Evolutionary conservation across 2,329 filamentous ascomycete genomes (phyloP), one percentile per base, ranked within the genome.

Genomic region (Juglanconis sp.): DNA sequence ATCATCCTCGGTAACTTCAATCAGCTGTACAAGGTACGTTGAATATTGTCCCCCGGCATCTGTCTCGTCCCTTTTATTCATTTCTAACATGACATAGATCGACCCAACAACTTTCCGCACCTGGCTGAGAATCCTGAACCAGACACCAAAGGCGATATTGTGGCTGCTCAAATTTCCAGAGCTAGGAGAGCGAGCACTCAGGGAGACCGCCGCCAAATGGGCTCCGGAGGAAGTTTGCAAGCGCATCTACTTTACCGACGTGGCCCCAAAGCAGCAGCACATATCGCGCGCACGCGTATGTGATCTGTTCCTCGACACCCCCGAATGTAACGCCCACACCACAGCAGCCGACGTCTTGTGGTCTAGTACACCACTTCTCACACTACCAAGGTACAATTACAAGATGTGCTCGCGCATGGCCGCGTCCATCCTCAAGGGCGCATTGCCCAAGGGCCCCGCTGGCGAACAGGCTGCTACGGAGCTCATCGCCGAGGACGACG

Each of bases 371-470:
- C 95, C 95, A 5, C 79, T 99, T 30, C 80, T 99, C 34, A 99
- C 95, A 0, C 81, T 95, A 35, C 93, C 95, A 10, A 86, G 95
- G 40, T 97, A 98, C 73, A 85, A 90, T 54, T 97, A 97, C 77
- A 99, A 99, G 76, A 99, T 99, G 95, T 99, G 95, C 74, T 96
- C 92, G 48, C 90, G 95, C 57, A 99, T 99, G 90, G 95, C 94
- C 6, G 93, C 95, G 6, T 96, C 92, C 10, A 98, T 99, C 59
- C 81, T 99, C 35, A 90, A 87, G 65, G 95, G 95, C 15, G 95
- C 95, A 0, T 77, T 99, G 3, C 95, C 95, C 0, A 88, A 87
- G 65, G 81, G 79, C 0, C 75, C 79, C 1, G 85, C 86, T n/a
- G 92, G 94, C 3, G 76, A 78, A 6, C 79, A 77, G 60, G 90